Conservation (phyloP, 78 protist genomes). For the Pigoraptor vietnamica region DNA sequence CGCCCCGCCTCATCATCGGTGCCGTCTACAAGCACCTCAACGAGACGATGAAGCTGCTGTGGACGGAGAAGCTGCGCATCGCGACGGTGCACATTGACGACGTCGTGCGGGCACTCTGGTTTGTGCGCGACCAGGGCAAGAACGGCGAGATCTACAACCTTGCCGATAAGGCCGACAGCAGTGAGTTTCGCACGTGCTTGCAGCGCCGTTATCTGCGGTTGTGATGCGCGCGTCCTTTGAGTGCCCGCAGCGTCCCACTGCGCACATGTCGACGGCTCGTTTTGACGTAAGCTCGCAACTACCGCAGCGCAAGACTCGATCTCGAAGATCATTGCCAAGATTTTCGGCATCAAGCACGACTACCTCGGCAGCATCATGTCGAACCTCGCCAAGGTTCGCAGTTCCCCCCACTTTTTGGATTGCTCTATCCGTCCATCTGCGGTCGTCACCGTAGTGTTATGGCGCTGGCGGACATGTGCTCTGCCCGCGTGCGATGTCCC, state of each 20-base stretch:
- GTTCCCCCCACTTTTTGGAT: neutral
- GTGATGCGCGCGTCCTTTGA: neutral
- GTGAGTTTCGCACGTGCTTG: neutral
- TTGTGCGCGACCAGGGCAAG: slow-evolving; percentile 34
- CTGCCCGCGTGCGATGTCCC: no score
- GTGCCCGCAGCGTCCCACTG: neutral
- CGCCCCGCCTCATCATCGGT: slow-evolving; percentile 85
- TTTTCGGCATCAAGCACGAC: slow-evolving; percentile 85
- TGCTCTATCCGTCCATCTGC: no score
- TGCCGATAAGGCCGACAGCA: slow-evolving; percentile 77
- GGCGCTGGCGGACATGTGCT: no score
- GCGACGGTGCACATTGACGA: slow-evolving; percentile 94
- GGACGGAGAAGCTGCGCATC: slow-evolving; percentile 69
- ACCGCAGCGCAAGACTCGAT: slow-evolving; percentile 56
- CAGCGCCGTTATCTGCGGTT: neutral
- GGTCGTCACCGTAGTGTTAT: no score
- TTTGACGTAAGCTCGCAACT: neutral
- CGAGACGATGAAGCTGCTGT: slow-evolving; percentile 88
- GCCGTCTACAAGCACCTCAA: slow-evolving; percentile 80
- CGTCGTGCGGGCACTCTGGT: slow-evolving; percentile 80
- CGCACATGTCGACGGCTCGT: neutral
- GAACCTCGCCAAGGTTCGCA: slow-evolving; percentile 38
- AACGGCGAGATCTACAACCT: slow-evolving; percentile 76
- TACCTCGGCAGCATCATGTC: slow-evolving; percentile 57
- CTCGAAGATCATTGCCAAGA: slow-evolving; percentile 49